Base-by-base conservation (phyloP, 768 basidiomycete genomes). In the Pleurotus platypus region DNA sequence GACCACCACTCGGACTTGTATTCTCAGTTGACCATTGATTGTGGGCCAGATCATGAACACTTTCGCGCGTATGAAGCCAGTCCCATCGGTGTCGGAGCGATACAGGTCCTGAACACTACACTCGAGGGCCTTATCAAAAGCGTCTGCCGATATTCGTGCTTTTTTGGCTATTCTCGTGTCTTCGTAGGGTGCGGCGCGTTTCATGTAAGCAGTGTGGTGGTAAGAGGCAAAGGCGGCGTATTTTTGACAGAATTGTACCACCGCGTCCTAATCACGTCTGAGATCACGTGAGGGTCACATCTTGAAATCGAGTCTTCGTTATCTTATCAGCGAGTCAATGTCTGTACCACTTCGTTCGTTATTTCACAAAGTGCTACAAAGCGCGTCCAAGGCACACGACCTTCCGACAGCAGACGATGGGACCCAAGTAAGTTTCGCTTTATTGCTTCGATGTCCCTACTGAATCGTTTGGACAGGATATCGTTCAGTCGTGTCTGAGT, bases 401-500 rank as follows among this genome's bases (percentile, higher is more conserved):
- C 62, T 76, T 20, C 71, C 80, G 20, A 72, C 78, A 0, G 69
- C 73, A 37, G 71, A 78, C 37, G 74, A 78, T 57, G 67, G 67
- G 38, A 78, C 77, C 8, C 78, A 81, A 66, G 82, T 77, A 59
- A 18, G 50, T 50, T 43, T 15, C 30, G 1, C n/a, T 22, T 35
- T 16, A 3, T 43, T 18, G 26, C 22, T 30, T 27, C 11, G 20
- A 26, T 27, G 26, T 22, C 18, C 20, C 13, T 9, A 20, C 37
- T 37, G 42, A 11, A 37, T 38, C 18, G 16, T 47, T 13, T 13
- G 8, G 12, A 8, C 38, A 94, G 91, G 78, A 83, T 60, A 69
- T 89, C 55, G 68, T 92, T 24, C 73, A 76, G 42, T 75, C 78
- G 47, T 75, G 83, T 43, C 67, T 88, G 50, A 67, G 69, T 5